These are phyloP conservation scores for Colletotrichum siamense DNA, from an alignment of 2,329 filamentous ascomycete genomes.

Conservation along the genomic window DNA sequence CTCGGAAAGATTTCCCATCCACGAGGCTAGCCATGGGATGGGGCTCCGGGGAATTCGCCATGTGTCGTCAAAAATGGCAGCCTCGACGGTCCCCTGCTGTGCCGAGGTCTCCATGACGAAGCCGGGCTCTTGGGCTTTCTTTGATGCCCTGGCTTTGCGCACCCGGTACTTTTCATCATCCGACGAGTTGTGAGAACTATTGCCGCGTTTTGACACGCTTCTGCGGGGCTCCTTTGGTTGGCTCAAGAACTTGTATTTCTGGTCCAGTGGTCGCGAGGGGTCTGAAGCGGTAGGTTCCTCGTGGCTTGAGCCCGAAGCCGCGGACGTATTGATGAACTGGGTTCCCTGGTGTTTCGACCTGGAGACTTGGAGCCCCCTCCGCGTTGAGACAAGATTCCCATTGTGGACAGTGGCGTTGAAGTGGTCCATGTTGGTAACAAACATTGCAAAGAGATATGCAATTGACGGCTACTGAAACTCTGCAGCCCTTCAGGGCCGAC, in stretches of 20 bases:
- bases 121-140: background rate
- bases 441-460: background rate
- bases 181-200: background rate
- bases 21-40: background rate
- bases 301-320: conserved; percentile 1
- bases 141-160: background rate
- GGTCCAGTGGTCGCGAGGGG: conserved; percentile 18
- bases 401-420: conserved; percentile 41
- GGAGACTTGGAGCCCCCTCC: conserved; percentile 43
- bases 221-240: conserved; percentile 14
- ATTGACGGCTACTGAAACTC: background rate
- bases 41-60: background rate
- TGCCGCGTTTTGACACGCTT: background rate
- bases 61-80: background rate
- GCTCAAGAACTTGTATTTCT: conserved; percentile 31
- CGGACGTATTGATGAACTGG: conserved; percentile 43
- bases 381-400: conserved; percentile 41
- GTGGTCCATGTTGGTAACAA: conserved; percentile 37
- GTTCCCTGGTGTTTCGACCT: conserved; percentile 44
- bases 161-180: background rate
- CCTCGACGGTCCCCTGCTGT: background rate
- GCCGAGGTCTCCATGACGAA: background rate
- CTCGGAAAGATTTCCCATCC: conserved; percentile 12
- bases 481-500: background rate
- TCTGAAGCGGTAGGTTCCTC: background rate